Evolutionary conservation across 352 stramenopile genomes (phyloP), one percentile per base, ranked within the genome.

Genomic region (Phytophthora aleatoria): DNA sequence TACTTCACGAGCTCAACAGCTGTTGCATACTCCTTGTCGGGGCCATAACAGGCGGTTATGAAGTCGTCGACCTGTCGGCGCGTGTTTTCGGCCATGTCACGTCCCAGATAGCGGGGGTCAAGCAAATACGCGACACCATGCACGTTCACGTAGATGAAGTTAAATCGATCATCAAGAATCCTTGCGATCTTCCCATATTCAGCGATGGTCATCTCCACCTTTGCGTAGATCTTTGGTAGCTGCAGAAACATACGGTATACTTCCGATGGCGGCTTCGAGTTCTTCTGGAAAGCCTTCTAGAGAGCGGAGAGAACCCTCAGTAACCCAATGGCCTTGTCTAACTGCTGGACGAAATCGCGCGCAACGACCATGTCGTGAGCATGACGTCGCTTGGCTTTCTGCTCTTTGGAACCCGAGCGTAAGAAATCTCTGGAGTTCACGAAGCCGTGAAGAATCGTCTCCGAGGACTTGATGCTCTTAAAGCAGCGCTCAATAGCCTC

Each of bases 241-340:
- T 43, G 13, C 2, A 66, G 20, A 24, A 60, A 66, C 49, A 66
- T 55, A 10, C 50, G 45, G 12, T 55, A 66, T 3, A 66, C 58
- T 11, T 66, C 58, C 4, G 58, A 60, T 13, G 33, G 16, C 1
- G 50, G 58, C 1, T 16, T 52, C 0, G 15, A 30, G 28, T 60
- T 60, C 4, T 15, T 5, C 35, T 66, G 41, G 33, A 60, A 66
- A 30, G 31, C 27, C 26, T 56, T 66, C 50, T 60, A 41, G n/a
- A 55, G 56, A 0, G 11, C 15, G 0, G 50, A 59, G 3, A 56
- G 16, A 15, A 38, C 33, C 7, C 16, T 13, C 6, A 56, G 50
- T 2, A 56, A 15, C 33, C 8, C 3, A 24, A 47, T 11, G 7
- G 10, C 33, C 20, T 47, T 56, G 8, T 56, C 11, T 2, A 56